A percentile compares a stretch with the other conserved stretches of the same genome.
Evolutionary conservation across 2,329 filamentous ascomycete genomes (phyloP).

Genomic region (Phyllosticta citribraziliensis): DNA sequence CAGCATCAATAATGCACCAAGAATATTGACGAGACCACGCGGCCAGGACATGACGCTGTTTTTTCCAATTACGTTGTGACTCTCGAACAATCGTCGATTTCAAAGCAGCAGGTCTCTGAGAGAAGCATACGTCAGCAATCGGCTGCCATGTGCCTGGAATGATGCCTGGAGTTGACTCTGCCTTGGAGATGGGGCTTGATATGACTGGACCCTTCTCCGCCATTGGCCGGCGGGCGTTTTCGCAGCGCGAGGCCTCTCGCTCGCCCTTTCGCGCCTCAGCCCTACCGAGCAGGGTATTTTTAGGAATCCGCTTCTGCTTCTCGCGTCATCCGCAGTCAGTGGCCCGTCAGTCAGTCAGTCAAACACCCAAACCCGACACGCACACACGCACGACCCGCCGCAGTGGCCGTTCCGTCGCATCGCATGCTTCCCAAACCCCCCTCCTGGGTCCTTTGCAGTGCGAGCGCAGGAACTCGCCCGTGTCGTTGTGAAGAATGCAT

Average conservation of each 20-base stretch:
- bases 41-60: background rate
- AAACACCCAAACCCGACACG: conserved; percentile 1
- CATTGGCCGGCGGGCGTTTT: background rate
- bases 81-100: background rate
- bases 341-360: background rate
- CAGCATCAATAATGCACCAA: conserved; percentile 9
- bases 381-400: conserved; percentile 3
- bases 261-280: conserved; percentile 6
- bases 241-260: background rate
- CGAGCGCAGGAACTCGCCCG: background rate
- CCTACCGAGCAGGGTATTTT: conserved; percentile 11
- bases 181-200: too few relatives aligned
- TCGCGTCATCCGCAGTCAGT: conserved; percentile 7
- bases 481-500: conserved; percentile 7
- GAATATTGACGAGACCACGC: conserved; percentile 5
- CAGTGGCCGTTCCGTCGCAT: conserved; percentile 8
- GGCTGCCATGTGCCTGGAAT: background rate
- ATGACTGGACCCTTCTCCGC: background rate
- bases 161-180: background rate
- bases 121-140: background rate
- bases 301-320: conserved; percentile 4
- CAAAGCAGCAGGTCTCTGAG: background rate
- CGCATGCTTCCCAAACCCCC: conserved; percentile 1
- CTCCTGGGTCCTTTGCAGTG: conserved; percentile 5
- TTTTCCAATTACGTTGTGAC: background rate